phyloP scores from a whole-genome alignment of 331 rosid genomes.

The Erythrophleum ivorense region DNA sequence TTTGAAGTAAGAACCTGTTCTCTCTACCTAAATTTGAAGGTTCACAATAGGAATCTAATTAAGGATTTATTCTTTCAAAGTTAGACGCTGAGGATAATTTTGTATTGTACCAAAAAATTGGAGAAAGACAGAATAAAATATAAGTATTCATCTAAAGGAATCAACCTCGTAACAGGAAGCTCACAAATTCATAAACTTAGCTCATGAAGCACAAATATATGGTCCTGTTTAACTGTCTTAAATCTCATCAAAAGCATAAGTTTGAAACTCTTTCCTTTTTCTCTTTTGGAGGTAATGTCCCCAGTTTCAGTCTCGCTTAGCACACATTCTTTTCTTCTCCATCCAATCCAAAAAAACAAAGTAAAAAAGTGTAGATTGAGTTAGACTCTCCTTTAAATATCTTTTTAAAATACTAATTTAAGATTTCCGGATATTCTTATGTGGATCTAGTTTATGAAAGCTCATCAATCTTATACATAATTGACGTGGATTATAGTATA shows the following conservation, averaged over 20 bases:
- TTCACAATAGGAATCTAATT: neutral
- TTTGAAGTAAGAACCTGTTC: neutral
- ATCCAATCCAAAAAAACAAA: conserved; percentile 40
- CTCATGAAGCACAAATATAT: neutral
- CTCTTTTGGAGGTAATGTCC: conserved; percentile 14
- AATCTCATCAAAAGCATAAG: conserved; percentile 33
- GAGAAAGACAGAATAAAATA: neutral
- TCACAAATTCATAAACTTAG: neutral
- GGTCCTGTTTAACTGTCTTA: conserved; percentile 3
- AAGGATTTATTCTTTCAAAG: neutral
- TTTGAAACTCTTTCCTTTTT: conserved; percentile 32
- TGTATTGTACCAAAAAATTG: neutral
- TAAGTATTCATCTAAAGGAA: neutral
- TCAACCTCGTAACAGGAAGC: neutral
- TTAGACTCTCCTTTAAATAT: neutral
- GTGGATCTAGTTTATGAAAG: no score
- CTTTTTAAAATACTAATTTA: neutral
- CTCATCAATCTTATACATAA: no score
- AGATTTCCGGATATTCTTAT: no score
- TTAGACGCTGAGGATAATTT: neutral
- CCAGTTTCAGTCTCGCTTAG: conserved; percentile 42
- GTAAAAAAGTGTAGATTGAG: neutral
- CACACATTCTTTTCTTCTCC: conserved; percentile 48
- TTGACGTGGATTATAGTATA: no score
- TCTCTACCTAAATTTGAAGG: conserved; percentile 1